phyloP scores from a whole-genome alignment of 2,329 filamentous ascomycete genomes.

The Leptographium procerum region DNA sequence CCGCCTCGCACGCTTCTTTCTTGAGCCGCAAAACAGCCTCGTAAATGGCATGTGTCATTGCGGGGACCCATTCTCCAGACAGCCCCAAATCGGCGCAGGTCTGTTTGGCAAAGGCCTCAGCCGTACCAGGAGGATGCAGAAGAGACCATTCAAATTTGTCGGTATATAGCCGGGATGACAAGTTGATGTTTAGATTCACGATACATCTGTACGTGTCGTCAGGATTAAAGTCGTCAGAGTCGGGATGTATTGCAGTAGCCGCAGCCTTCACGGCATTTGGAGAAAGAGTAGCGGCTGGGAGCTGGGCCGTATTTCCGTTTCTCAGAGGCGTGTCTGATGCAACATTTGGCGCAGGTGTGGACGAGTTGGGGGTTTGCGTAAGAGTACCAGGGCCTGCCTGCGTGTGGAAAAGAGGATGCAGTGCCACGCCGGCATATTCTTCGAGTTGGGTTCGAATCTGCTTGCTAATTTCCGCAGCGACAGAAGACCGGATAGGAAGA shows the following conservation, averaged over 20 bases:
- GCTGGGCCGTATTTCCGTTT: conserved; percentile 4
- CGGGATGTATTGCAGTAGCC: conserved; percentile 51
- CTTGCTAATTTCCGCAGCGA: conserved; percentile 74
- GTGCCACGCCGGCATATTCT: conserved; percentile 87
- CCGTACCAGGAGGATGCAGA: conserved; percentile 79
- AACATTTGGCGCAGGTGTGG: conserved; percentile 19
- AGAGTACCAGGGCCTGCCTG: conserved; percentile 3
- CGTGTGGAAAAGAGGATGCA: conserved; percentile 82
- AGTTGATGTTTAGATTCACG: conserved; percentile 79
- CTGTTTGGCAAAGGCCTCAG: conserved; percentile 82
- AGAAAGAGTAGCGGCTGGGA: background rate
- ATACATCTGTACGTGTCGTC: conserved; percentile 94
- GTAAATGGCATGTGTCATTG: conserved; percentile 93
- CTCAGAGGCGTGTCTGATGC: conserved; percentile 15
- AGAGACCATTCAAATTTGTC: conserved; percentile 98
- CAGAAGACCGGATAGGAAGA: conserved; percentile 59
- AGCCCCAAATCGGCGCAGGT: conserved; percentile 89
- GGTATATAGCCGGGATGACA: conserved; percentile 83
- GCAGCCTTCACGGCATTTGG: conserved; percentile 47
- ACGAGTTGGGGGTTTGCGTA: background rate
- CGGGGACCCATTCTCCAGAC: conserved; percentile 83
- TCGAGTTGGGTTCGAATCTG: conserved; percentile 93
- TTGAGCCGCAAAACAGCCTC: conserved; percentile 86
- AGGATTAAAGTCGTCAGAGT: conserved; percentile 68
- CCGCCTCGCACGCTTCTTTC: conserved; percentile 92